phyloP scores from a whole-genome alignment of 2,329 filamentous ascomycete genomes.

The Capronia americana region DNA sequence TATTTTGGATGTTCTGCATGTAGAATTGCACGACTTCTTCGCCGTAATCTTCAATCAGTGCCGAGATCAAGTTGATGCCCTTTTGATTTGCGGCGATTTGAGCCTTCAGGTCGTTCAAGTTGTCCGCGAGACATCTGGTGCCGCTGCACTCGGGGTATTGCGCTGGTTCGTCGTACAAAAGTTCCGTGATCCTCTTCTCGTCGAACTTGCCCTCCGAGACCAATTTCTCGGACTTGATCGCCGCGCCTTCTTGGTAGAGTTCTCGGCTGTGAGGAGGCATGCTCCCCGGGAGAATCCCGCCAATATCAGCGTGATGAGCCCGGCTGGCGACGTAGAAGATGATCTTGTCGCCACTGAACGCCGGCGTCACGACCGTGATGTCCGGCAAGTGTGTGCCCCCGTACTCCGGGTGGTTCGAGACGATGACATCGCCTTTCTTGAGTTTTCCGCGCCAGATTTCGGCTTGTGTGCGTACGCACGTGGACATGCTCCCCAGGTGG shows the following conservation, averaged over 20 bases:
- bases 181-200: slow-evolving; percentile 74
- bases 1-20: slow-evolving; percentile 82
- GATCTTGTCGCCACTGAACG: slow-evolving; percentile 71
- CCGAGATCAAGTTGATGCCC: slow-evolving; percentile 77
- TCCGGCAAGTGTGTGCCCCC: slow-evolving; percentile 84
- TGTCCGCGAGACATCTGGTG: slow-evolving; percentile 79
- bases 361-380: slow-evolving; percentile 80
- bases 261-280: slow-evolving; percentile 81
- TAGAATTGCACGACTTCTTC: slow-evolving; percentile 80
- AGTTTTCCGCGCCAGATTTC: slow-evolving; percentile 80
- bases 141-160: slow-evolving; percentile 77
- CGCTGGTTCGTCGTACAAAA: slow-evolving; percentile 75
- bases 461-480: slow-evolving; percentile 75
- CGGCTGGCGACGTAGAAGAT: slow-evolving; percentile 82
- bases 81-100: slow-evolving; percentile 88
- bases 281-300: slow-evolving; percentile 79
- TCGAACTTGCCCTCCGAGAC: slow-evolving; percentile 66
- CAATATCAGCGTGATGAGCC: slow-evolving; percentile 84
- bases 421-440: slow-evolving; percentile 79
- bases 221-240: slow-evolving; percentile 67
- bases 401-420: slow-evolving; percentile 83
- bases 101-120: slow-evolving; percentile 84
- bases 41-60: slow-evolving; percentile 77
- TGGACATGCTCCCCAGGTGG: slow-evolving; percentile 80
- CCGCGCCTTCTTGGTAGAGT: slow-evolving; percentile 69